These are phyloP conservation scores for Phellopilus nigrolimitatus DNA, from an alignment of 1,284 basidiomycete genomes.

Conservation along the genomic window DNA sequence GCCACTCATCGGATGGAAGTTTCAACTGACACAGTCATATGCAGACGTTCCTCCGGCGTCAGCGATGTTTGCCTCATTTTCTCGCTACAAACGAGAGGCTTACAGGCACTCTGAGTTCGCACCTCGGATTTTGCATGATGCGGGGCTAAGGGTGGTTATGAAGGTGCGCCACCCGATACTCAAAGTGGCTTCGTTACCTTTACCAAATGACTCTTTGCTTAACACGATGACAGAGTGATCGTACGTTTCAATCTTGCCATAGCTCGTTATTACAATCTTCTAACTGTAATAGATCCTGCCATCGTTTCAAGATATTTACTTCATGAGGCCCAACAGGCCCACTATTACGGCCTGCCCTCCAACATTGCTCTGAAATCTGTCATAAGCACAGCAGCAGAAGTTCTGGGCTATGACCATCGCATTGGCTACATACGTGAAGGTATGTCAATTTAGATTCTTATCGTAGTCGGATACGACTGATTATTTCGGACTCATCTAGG, in stretches of 20 bases:
- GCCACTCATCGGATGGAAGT: neutral
- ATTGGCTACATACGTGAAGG: constrained; percentile 42
- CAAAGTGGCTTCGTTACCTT: neutral
- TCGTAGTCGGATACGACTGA: too few relatives aligned
- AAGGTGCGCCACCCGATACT: constrained; percentile 25
- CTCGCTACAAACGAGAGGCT: constrained; percentile 44
- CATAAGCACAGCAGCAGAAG: constrained; percentile 42
- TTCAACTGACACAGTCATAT: neutral
- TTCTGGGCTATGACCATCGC: constrained; percentile 47
- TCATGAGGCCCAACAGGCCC: constrained; percentile 49
- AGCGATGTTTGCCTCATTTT: constrained; percentile 48
- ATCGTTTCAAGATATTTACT: constrained; percentile 42
- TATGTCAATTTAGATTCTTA: constrained; percentile 25
- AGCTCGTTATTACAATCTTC: neutral
- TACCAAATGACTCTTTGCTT: neutral
- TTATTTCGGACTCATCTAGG: constrained; percentile 24
- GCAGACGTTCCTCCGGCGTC: constrained; percentile 38
- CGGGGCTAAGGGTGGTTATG: constrained; percentile 41
- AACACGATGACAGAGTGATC: constrained; percentile 36
- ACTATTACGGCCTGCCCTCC: constrained; percentile 36
- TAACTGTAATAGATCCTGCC: constrained; percentile 10
- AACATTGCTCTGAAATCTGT: constrained; percentile 35
- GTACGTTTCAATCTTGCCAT: constrained; percentile 28
- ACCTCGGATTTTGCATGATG: constrained; percentile 42
- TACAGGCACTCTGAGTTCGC: constrained; percentile 49